Percentiles rank a stretch among this genome's conserved stretches.
phyloP scores from a whole-genome alignment of 108 stramenopile genomes.

The Cyclotella sp. region DNA sequence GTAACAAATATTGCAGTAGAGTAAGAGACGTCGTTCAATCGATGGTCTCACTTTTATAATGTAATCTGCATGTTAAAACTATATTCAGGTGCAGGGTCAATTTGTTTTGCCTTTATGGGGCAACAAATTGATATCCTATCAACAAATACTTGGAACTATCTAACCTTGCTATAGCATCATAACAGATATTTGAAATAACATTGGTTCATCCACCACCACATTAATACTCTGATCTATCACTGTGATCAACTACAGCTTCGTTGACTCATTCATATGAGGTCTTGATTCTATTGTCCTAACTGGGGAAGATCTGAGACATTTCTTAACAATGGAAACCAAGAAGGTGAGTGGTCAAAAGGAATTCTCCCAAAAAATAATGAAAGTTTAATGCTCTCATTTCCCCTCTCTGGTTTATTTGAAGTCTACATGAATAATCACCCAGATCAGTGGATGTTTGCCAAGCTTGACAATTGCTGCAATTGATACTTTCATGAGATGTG shows the following conservation, averaged over 20 bases:
- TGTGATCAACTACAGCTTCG: slow-evolving; percentile 4
- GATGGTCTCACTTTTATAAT: too few relatives aligned
- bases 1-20: too few relatives aligned
- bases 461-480: slow-evolving; percentile 8
- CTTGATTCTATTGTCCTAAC: slow-evolving; percentile 9
- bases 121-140: too few relatives aligned
- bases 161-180: too few relatives aligned
- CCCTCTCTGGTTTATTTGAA: background rate
- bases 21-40: too few relatives aligned
- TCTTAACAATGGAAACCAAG: slow-evolving; percentile 16
- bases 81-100: too few relatives aligned
- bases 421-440: slow-evolving; percentile 18
- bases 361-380: background rate
- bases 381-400: background rate
- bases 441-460: slow-evolving; percentile 1
- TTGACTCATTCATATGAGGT: slow-evolving; percentile 13
- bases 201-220: slow-evolving; percentile 7
- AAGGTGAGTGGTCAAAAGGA: background rate
- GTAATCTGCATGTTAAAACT: too few relatives aligned
- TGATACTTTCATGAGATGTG: slow-evolving; percentile 11
- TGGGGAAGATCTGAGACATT: slow-evolving; percentile 15
- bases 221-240: slow-evolving; percentile 5
- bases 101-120: too few relatives aligned
- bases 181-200: slow-evolving; percentile 2
- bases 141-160: too few relatives aligned